Base-by-base conservation (phyloP, 2,329 filamentous ascomycete species). In the Colletotrichum sp. region DNA sequence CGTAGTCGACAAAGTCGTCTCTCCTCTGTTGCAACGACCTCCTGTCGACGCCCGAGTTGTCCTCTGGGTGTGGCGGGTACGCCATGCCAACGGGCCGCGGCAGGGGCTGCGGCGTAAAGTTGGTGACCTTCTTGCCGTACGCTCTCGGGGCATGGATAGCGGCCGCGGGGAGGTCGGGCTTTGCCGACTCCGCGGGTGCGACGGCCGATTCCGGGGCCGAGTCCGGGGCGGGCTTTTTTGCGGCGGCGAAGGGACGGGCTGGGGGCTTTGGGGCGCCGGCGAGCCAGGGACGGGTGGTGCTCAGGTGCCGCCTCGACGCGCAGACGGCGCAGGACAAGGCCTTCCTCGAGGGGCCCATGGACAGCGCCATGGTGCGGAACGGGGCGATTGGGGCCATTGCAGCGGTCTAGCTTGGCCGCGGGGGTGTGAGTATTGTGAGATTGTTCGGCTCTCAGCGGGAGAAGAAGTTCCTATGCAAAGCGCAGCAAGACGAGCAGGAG, bases 1-100 rank as follows among this genome's bases (percentile, higher is more conserved):
- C 93, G 81, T 95, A 96, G 85, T 97, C 89, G 78, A 95, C 92
- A 82, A 98, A 95, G 82, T 98, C 96, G 78, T 95, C 92, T 55
- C 93, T 90, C 66, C 92, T 91, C 85, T 98, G 89, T 76, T 88
- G 88, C 77, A 94, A 83, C 1, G 92, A 89, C 55, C 96, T 92
- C 22, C 79, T 81, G 80, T 97, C 95, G 76, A 94, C 84, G 69
- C 96, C 96, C 3, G 92, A 93, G 85, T 98, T 98, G 83, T 98
- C 93, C 75, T 95, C 95, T 15, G 91, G 86, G 74, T 89, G 86
- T 0, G 97, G 97, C 3, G 96, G 94, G 48, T 91, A 86, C 13
- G 89, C 88, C 85, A 98, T 92, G 77, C 97, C 97, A 79, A 99
- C 96, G 16, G 97, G 96, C 48, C 95, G 92, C 52, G 88, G 85